These are phyloP conservation scores for Trichoderma gamsii DNA, from an alignment of 495 filamentous ascomycete species.

Conservation along the genomic window DNA sequence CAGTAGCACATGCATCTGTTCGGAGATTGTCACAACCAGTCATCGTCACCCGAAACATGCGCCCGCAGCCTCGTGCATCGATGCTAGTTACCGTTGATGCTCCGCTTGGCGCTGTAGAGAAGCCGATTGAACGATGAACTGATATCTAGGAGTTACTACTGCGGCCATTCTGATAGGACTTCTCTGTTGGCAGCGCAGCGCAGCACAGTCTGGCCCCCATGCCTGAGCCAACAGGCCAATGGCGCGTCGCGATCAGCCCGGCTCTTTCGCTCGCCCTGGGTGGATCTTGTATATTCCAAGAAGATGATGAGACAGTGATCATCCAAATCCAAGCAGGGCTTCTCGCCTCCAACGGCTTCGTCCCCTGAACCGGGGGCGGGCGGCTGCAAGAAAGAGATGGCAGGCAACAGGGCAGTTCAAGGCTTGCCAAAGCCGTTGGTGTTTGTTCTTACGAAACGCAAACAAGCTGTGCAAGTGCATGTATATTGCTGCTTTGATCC, in stretches of 20 bases:
- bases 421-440: not conserved
- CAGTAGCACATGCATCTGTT: too few species aligned
- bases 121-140: not conserved
- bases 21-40: not conserved
- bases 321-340: not conserved
- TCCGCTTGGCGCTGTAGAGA: not conserved
- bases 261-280: not conserved
- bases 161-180: not conserved
- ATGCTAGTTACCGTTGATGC: not conserved
- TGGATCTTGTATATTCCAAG: not conserved
- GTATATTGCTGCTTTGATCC: too few species aligned
- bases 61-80: not conserved
- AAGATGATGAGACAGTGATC: not conserved
- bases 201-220: not conserved
- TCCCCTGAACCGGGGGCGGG: not conserved
- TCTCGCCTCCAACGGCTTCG: not conserved
- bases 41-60: conserved; percentile 3
- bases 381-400: not conserved
- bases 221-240: not conserved
- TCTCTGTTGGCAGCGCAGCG: not conserved
- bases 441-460: too few species aligned
- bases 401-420: not conserved
- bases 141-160: not conserved
- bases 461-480: too few species aligned
- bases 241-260: not conserved